Percentiles rank a stretch among this genome's conserved stretches.
Conservation (phyloP, 2,329 filamentous ascomycete genomes). For the Aulographum hederae region DNA sequence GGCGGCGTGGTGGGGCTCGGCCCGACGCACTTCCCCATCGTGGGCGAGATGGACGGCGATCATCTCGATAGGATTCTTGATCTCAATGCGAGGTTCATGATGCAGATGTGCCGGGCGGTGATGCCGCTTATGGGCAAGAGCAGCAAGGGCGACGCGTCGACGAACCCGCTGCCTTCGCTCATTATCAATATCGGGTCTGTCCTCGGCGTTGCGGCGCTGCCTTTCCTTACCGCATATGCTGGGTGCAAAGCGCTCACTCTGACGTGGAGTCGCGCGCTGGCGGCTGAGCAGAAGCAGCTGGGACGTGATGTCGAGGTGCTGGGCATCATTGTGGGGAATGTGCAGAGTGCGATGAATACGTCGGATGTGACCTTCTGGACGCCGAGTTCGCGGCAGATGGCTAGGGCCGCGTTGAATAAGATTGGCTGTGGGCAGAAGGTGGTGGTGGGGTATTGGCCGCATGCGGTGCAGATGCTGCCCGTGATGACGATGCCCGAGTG, state of each 20-base stretch:
- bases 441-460: conserved; percentile 2
- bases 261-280: conserved; percentile 20
- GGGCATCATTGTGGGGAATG: conserved; percentile 16
- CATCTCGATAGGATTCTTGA: background rate
- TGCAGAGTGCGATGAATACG: conserved; percentile 12
- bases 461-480: conserved; percentile 1
- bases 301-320: conserved; percentile 20
- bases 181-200: conserved; percentile 33
- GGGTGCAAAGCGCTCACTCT: conserved; percentile 28
- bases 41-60: background rate
- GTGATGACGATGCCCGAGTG: too few relatives aligned
- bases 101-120: background rate
- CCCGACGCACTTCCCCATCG: background rate
- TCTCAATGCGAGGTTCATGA: background rate
- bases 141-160: too few relatives aligned
- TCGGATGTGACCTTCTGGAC: conserved; percentile 9
- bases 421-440: conserved; percentile 15
- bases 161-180: conserved; percentile 23
- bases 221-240: conserved; percentile 28
- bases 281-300: conserved; percentile 23
- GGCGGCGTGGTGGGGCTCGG: background rate
- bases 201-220: conserved; percentile 23
- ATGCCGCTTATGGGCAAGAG: background rate
- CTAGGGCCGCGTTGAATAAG: conserved; percentile 14
- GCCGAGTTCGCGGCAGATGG: conserved; percentile 14